These are phyloP conservation scores for Prunus yedoensis DNA, from an alignment of 331 rosid species.

Conservation along the genomic window DNA sequence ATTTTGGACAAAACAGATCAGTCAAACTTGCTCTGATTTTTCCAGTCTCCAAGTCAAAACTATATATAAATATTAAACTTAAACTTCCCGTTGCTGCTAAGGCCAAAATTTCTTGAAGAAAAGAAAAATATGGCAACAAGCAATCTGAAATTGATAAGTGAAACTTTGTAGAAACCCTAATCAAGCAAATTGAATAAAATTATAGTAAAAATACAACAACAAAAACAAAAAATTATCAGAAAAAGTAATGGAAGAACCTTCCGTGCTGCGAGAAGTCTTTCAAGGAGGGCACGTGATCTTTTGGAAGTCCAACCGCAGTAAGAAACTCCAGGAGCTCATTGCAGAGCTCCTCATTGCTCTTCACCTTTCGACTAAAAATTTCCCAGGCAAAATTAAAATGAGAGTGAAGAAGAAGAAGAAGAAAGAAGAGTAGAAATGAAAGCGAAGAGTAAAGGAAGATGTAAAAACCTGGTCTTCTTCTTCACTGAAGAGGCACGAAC, in stretches of 20 bases:
- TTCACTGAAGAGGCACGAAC: conserved; percentile 44
- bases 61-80: background rate
- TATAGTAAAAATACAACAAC: background rate
- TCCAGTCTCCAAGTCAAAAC: background rate
- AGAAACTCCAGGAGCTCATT: conserved; percentile 62
- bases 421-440: background rate
- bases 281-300: conserved; percentile 64
- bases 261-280: conserved; percentile 77
- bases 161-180: background rate
- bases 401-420: background rate
- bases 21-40: background rate
- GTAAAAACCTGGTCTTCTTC: conserved; percentile 48
- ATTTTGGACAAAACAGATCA: background rate
- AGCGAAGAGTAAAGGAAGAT: background rate
- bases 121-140: background rate
- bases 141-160: background rate
- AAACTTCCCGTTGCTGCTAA: background rate
- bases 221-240: background rate
- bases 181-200: background rate
- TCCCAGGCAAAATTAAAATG: conserved; percentile 1
- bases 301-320: conserved; percentile 58
- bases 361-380: conserved; percentile 49
- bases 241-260: conserved; percentile 44
- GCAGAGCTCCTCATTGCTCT: conserved; percentile 75
- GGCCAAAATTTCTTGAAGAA: background rate